Conservation (phyloP, 2,329 filamentous ascomycete genomes). For the Penicillium occitanis region DNA sequence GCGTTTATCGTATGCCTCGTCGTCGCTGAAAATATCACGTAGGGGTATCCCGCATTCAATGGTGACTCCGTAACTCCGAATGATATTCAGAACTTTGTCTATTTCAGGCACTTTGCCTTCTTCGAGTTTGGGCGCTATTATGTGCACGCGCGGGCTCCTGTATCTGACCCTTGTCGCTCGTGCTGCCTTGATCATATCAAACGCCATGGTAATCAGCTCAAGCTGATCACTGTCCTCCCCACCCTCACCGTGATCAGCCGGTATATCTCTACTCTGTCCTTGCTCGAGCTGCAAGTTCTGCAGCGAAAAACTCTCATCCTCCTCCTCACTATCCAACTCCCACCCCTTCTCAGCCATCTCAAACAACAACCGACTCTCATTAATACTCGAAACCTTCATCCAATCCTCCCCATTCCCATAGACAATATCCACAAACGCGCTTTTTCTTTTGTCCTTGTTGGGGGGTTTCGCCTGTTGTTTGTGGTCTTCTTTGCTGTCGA, state of each 20-base stretch:
- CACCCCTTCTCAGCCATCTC: slow-evolving; percentile 69
- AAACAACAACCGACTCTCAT: slow-evolving; percentile 62
- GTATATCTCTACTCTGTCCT: background rate
- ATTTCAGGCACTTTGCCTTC: slow-evolving; percentile 54
- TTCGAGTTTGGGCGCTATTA: slow-evolving; percentile 62
- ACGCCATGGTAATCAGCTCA: slow-evolving; percentile 61
- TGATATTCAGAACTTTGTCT: slow-evolving; percentile 56
- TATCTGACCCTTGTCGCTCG: slow-evolving; percentile 59
- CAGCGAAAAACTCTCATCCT: background rate
- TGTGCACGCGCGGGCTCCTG: slow-evolving; percentile 57
- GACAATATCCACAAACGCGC: slow-evolving; percentile 64
- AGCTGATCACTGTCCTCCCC: slow-evolving; percentile 57
- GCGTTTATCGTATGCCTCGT: slow-evolving; percentile 15
- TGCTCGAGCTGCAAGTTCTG: background rate
- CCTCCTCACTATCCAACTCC: slow-evolving; percentile 46
- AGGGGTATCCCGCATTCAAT: slow-evolving; percentile 39
- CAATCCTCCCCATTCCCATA: slow-evolving; percentile 63
- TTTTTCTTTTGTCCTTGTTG: slow-evolving; percentile 48
- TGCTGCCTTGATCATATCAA: slow-evolving; percentile 59
- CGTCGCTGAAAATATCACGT: slow-evolving; percentile 17
- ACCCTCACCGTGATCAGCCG: slow-evolving; percentile 36
- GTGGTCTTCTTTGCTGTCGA: slow-evolving; percentile 17
- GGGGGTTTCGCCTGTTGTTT: slow-evolving; percentile 26
- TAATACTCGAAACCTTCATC: slow-evolving; percentile 68
- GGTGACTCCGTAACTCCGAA: slow-evolving; percentile 52